These are phyloP conservation scores for Beauveria caledonica DNA, from an alignment of 2,329 filamentous ascomycete genomes.

Conservation along the genomic window DNA sequence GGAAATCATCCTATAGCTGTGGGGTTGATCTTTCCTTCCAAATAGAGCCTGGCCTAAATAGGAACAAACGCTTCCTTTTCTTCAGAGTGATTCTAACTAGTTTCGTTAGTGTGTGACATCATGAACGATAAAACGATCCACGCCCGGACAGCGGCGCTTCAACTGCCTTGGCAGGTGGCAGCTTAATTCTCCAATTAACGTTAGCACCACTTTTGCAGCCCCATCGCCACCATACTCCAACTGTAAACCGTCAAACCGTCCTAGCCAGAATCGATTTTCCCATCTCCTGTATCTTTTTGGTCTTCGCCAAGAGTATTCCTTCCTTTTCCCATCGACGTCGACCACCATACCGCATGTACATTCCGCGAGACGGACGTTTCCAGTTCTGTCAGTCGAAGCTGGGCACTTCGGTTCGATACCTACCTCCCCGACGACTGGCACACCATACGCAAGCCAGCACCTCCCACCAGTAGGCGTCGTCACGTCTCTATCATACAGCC, in stretches of 20 bases:
- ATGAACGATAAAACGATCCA: neutral
- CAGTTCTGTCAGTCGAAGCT: neutral
- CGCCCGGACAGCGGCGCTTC: neutral
- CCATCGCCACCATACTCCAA: neutral
- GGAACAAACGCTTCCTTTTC: neutral
- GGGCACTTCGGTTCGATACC: slow-evolving; percentile 7
- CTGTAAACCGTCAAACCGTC: neutral
- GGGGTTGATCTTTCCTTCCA: neutral
- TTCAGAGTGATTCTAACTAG: too few relatives aligned
- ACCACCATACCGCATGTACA: neutral
- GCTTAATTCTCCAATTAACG: neutral
- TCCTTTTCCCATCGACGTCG: neutral
- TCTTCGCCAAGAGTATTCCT: neutral
- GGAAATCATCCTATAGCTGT: neutral
- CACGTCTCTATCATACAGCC: neutral
- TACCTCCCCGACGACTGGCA: neutral
- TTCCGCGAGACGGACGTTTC: neutral
- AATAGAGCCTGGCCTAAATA: neutral
- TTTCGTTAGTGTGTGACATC: neutral
- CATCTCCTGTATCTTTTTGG: neutral
- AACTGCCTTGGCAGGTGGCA: neutral
- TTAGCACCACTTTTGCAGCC: neutral
- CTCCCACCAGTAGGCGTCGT: neutral
- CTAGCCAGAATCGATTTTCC: neutral
- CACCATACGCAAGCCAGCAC: neutral